Evolutionary conservation across 495 filamentous ascomycete species (phyloP).

Genomic region (Aspergillus leporis): DNA sequence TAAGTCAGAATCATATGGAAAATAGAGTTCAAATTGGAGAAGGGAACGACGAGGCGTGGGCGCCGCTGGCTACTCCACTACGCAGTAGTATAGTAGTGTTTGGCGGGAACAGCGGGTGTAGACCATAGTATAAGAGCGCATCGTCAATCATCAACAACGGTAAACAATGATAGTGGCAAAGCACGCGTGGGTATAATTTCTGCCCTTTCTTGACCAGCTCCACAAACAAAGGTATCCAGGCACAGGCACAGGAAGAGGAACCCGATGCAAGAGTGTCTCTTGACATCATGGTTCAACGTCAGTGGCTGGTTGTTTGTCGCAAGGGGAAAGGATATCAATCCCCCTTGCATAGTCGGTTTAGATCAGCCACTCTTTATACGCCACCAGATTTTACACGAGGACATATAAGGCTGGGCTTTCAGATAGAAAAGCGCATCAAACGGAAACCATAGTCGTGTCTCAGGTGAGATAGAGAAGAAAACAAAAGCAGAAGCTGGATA

Average conservation of each 20-base stretch:
- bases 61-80: slow-evolving; percentile 6
- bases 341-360: slow-evolving; percentile 16
- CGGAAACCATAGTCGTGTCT: neutral
- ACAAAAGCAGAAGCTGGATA: slow-evolving; percentile 1
- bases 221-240: slow-evolving; percentile 1
- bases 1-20: slow-evolving; percentile 17
- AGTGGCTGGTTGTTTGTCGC: slow-evolving; percentile 15
- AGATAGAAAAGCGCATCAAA: neutral
- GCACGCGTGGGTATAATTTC: slow-evolving; percentile 1
- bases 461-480: neutral
- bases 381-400: neutral
- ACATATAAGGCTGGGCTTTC: neutral
- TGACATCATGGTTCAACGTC: slow-evolving; percentile 6
- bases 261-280: slow-evolving; percentile 3
- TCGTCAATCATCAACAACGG: slow-evolving; percentile 12
- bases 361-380: neutral
- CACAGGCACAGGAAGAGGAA: neutral
- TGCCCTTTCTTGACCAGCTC: neutral
- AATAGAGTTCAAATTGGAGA: neutral
- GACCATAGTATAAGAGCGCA: slow-evolving; percentile 16
- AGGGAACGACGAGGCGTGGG: neutral
- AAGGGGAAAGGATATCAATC: slow-evolving; percentile 8
- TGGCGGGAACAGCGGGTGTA: neutral
- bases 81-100: slow-evolving; percentile 9
- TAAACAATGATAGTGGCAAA: slow-evolving; percentile 17